Evolutionary conservation across 257 asterid species (phyloP), one percentile per base, ranked within the genome.

Genomic region (Sherardia arvensis): DNA sequence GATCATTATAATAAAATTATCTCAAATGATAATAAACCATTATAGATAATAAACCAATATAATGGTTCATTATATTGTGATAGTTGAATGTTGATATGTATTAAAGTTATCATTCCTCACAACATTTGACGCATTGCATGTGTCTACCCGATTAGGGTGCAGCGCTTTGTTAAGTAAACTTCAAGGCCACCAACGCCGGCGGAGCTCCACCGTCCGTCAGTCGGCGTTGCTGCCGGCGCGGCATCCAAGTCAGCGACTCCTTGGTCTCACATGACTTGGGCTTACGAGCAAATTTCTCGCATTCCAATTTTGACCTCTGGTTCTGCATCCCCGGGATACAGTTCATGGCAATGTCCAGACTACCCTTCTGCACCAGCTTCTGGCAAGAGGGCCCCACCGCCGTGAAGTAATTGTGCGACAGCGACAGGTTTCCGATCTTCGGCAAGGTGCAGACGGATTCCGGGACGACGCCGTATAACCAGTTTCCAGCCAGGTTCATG

Each of bases 341-440:
- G 29, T 87, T 87, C 83, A 59, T 78, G 12, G 14, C 25, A 7
- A 87, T 18, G 40, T 85, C 83, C 25, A 87, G 85, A 25, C 69
- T 75, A 5, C 63, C 63, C 32, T 32, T 69, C 7, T 8, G 20
- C 6, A 87, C 71, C 73, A 85, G 69, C 63, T 72, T 78, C 67
- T 85, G 38, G 45, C 95, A 87, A 36, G 65, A 76, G 0, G 84
- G 83, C 7, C 94, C 95, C 32, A 85, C 79, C 70, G 80, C 72
- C 0, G 91, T 83, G 61, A 85, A 81, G 53, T 76, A 87, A 65
- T 87, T 85, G 53, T 1, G 8, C 7, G 72, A 75, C 82, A 87
- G 38, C 2, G 77, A 66, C 43, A 85, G 26, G 53, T 74, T 11
- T 0, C 10, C 28, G 21, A 85, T 65, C 38, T 43, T n/a, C 5